Evolutionary conservation across 768 basidiomycete species (phyloP).

Genomic region (Termitomyces sp.): DNA sequence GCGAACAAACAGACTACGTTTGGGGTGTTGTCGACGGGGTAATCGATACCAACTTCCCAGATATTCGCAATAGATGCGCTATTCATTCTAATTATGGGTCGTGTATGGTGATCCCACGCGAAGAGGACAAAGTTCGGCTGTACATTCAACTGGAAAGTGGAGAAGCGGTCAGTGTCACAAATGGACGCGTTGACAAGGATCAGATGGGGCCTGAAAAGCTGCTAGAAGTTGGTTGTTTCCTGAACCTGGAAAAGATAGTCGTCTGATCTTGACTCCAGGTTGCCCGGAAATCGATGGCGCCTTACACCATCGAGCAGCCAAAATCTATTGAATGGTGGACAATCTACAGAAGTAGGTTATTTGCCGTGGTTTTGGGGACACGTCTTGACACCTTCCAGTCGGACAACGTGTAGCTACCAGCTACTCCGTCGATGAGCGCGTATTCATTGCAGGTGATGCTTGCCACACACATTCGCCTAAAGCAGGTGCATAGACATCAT

Average conservation of each 20-base stretch:
- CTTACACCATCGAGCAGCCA: conserved; percentile 46
- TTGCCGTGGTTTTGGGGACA: background rate
- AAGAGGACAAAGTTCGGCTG: conserved; percentile 60
- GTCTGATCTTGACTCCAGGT: conserved; percentile 29
- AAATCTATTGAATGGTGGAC: conserved; percentile 68
- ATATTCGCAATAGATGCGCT: conserved; percentile 58
- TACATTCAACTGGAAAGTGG: conserved; percentile 63
- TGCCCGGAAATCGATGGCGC: conserved; percentile 49
- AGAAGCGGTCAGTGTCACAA: conserved; percentile 37
- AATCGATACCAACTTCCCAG: conserved; percentile 74
- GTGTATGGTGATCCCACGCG: conserved; percentile 72
- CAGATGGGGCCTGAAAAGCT: conserved; percentile 46
- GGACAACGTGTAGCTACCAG: conserved; percentile 70
- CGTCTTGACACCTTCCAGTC: conserved; percentile 31
- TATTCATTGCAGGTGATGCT: conserved; percentile 77
- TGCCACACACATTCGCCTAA: conserved; percentile 69
- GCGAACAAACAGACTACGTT: conserved; percentile 70
- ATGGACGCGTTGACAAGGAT: conserved; percentile 50
- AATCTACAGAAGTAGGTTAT: conserved; percentile 57
- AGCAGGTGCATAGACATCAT: conserved; percentile 35
- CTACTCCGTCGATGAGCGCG: conserved; percentile 55
- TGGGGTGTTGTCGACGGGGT: conserved; percentile 80
- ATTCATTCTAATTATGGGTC: conserved; percentile 70
- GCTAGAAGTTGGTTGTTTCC: conserved; percentile 36
- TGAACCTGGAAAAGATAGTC: background rate